A percentile compares a stretch with the other conserved stretches of the same genome.
phyloP scores from a whole-genome alignment of 2,329 filamentous ascomycete species.

The Exophiala bonariae region DNA sequence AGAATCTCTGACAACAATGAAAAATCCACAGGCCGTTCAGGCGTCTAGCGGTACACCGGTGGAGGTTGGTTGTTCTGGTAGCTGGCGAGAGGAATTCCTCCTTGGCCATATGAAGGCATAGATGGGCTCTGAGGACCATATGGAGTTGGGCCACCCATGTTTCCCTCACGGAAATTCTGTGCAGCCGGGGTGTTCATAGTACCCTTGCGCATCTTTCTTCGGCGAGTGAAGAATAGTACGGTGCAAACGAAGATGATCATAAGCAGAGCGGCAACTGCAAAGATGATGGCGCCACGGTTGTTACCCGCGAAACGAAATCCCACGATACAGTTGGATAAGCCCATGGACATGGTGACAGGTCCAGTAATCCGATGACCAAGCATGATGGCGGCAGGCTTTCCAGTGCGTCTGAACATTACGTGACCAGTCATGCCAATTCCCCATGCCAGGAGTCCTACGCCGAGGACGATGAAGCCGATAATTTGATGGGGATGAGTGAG shows the following conservation, averaged over 20 bases:
- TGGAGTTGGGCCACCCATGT: constrained; percentile 1
- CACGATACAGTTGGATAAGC: constrained; percentile 58
- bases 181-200: constrained; percentile 26
- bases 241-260: constrained; percentile 40
- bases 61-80: constrained; percentile 16
- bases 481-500: constrained; percentile 59
- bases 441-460: constrained; percentile 55
- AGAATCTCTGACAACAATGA: neutral
- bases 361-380: constrained; percentile 61
- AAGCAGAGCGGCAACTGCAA: constrained; percentile 47
- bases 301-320: constrained; percentile 58
- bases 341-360: constrained; percentile 53
- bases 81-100: constrained; percentile 19
- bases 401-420: constrained; percentile 52
- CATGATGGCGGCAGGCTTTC: constrained; percentile 48
- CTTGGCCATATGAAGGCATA: constrained; percentile 15
- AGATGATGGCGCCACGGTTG: constrained; percentile 50
- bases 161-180: constrained; percentile 27
- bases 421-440: constrained; percentile 59
- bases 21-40: neutral
- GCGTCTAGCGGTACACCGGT: constrained; percentile 16
- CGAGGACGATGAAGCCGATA: constrained; percentile 56
- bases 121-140: constrained; percentile 6
- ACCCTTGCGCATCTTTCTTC: constrained; percentile 31
- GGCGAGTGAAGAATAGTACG: constrained; percentile 35